These are phyloP conservation scores for Globisporangium yorkense DNA, from an alignment of 352 stramenopile genomes.

Conservation along the genomic window DNA sequence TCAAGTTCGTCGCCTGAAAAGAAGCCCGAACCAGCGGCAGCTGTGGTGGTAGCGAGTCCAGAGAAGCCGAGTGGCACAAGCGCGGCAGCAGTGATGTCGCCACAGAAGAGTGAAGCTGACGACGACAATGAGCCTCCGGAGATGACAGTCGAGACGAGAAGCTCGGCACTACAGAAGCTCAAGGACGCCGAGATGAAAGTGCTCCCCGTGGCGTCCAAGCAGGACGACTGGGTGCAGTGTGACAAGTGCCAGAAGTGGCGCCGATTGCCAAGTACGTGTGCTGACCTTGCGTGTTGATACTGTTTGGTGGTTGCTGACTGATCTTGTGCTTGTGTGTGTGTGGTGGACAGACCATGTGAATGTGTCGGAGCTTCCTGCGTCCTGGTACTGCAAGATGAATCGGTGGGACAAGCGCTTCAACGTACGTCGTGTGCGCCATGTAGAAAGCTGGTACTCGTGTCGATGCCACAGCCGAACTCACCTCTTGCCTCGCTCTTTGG, in stretches of 20 bases:
- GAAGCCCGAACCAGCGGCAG: conserved; percentile 3
- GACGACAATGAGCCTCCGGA: conserved; percentile 15
- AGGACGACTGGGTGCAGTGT: conserved; percentile 84
- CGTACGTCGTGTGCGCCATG: conserved; percentile 18
- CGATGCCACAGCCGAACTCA: conserved; percentile 3
- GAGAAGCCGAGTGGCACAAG: conserved; percentile 8
- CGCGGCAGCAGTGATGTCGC: conserved; percentile 3
- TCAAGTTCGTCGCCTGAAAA: conserved; percentile 9
- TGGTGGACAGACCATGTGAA: conserved; percentile 62
- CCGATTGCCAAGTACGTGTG: conserved; percentile 59
- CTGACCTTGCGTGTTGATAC: neutral
- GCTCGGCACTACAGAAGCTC: conserved; percentile 38
- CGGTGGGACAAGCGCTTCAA: conserved; percentile 77
- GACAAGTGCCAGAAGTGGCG: conserved; percentile 86
- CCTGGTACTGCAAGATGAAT: conserved; percentile 87
- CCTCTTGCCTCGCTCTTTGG: neutral
- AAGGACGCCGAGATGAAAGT: conserved; percentile 39
- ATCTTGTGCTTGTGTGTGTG: neutral
- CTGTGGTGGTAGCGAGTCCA: conserved; percentile 11
- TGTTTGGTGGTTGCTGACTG: neutral
- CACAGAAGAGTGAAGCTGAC: conserved; percentile 6
- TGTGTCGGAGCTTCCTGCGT: conserved; percentile 60
- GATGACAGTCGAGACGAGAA: conserved; percentile 50
- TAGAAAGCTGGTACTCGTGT: neutral
- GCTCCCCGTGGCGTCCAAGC: conserved; percentile 53